Base-by-base conservation (phyloP, 208 protist species). In the Tritrichomonas musculus region DNA sequence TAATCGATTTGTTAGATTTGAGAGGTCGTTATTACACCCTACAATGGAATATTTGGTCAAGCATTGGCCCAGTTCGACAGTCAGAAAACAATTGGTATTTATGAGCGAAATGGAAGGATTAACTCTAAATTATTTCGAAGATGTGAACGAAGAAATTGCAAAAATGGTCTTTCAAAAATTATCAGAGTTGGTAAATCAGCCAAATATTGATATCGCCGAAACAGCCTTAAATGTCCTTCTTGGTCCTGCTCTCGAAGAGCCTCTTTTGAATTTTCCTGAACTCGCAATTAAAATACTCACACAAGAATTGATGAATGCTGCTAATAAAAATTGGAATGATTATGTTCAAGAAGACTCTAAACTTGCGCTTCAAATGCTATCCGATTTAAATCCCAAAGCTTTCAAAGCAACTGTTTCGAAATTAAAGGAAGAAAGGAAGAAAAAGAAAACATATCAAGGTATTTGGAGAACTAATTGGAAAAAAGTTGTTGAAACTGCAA, bases 381-480 rank as follows among this genome's bases (percentile, higher is more conserved):
- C 73, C 49, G 73, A 82, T 50, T 30, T 82, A 8, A 39, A 82
- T 17, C 33, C 33, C 27, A 39, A 82, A 8, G 4, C 49, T 22
- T 39, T 82, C 22, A 39, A 82, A 82, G 73, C 33, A 27, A 82
- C 73, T n/a, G 8, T 82, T 13, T n/a, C 27, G 4, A 82, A 50
- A 47, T 36, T 39, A 27, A 82, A 82, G 20, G 73, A 82, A 25
- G 41, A 30, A 50, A 82, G 41, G 41, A 82, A 82, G 41, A 82
- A 39, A 39, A 82, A 82, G 73, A 82, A 82, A 82, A 39, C 73
- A 30, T 47, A 82, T 50, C 33, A 82, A 30, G 33, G 9, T n/a
- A 82, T 82, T 53, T 82, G 73, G 73, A 82, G 41, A 39, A 82
- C 73, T n/a, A 82, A 82, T 41, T 82, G 73, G 73, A 39, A 30